Base-by-base conservation (phyloP, 208 protist species). In the Leishmania aethiopica region DNA sequence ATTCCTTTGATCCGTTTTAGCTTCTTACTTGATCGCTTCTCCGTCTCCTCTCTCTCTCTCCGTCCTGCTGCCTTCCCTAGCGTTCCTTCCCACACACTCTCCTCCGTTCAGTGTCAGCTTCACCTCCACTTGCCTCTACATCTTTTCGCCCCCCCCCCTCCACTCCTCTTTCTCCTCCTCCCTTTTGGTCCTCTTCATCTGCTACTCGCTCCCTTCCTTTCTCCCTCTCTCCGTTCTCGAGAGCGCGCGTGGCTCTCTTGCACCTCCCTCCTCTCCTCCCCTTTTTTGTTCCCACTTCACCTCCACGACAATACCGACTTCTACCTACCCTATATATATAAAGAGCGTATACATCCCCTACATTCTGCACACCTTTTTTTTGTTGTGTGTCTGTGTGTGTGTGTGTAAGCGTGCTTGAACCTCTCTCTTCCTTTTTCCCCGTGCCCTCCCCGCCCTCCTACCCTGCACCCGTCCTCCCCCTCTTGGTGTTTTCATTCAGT, bases 11-110 rank as follows among this genome's bases (percentile, higher is more conserved):
- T 70, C 2, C 69, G 70, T 40, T 62, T 82, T 74, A 11, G 59
- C 78, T 78, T 74, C 35, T 83, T 76, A 42, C 19, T 70, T 49
- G 74, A 78, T 78, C 57, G 22, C 28, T 35, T 83, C n/a, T 19
- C 22, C 32, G 60, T 32, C 42, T 32, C 42, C 25, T 19, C 13
- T 53, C 42, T 47, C 19, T 53, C 25, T 59, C 47, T 69, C 19
- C 45, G 19, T 82, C 72, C 13, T 71, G 28, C 35, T 75, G 32
- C 55, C 37, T 69, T 79, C 37, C 57, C 51, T 51, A 35, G 37
- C 45, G 28, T 40, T 66, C 3, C 51, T 66, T 78, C n/a, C 47
- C 59, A 64, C 59, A 35, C 62, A 19, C 4, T 22, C 32, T 37
- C 32, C 62, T 69, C 62, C 0, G 10, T 40, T 69, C 32, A 8